Conservation (phyloP, 2,329 filamentous ascomycete genomes). For the Xylaria polymorpha region DNA sequence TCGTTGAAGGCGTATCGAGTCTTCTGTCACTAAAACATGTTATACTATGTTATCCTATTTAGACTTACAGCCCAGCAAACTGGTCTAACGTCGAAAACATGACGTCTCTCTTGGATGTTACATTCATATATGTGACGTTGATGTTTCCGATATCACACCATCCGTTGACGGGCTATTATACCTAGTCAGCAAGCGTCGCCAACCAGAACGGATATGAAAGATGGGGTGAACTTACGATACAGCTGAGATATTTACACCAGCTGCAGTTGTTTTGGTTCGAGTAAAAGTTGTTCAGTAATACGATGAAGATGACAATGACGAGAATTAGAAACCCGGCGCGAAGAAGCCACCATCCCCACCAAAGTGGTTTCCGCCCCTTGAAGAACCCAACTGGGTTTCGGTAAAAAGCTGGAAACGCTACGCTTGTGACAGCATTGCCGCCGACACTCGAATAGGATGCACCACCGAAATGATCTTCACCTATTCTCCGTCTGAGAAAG, state of each 20-base stretch:
- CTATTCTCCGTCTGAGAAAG: constrained; percentile 78
- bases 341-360: constrained; percentile 98
- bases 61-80: constrained; percentile 34
- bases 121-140: constrained; percentile 39
- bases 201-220: neutral
- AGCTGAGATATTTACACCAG: constrained; percentile 97
- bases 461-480: constrained; percentile 62
- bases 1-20: constrained; percentile 22
- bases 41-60: neutral
- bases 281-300: constrained; percentile 93
- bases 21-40: constrained; percentile 6
- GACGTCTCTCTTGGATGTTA: constrained; percentile 36
- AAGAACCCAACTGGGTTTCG: constrained; percentile 82
- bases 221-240: constrained; percentile 74
- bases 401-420: constrained; percentile 65
- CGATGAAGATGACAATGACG: constrained; percentile 86
- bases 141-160: constrained; percentile 51
- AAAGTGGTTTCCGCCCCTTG: constrained; percentile 89
- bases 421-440: constrained; percentile 54
- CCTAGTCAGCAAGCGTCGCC: constrained; percentile 20
- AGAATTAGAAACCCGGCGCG: constrained; percentile 80
- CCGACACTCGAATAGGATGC: constrained; percentile 78
- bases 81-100: constrained; percentile 40
- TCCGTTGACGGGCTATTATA: constrained; percentile 47
- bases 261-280: constrained; percentile 77